A percentile compares a stretch with the other conserved stretches of the same genome.
Conservation (phyloP, 768 basidiomycete genomes). For the Xerocomus potaroensis region DNA sequence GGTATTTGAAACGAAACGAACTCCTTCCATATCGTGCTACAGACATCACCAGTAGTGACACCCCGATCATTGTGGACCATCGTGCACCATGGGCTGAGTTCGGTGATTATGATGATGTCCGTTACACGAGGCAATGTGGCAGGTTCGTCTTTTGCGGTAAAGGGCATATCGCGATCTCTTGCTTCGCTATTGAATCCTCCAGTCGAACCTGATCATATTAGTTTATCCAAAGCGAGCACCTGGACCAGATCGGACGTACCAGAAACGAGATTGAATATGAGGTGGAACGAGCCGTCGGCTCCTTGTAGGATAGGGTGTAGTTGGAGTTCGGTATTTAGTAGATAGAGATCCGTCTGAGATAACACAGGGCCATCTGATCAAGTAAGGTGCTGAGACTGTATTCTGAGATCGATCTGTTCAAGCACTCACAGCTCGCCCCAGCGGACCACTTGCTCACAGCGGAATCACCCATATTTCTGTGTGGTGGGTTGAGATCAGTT, state of each 20-base stretch:
- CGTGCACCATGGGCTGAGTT: slow-evolving; percentile 74
- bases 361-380: slow-evolving; percentile 71
- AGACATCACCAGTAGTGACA: slow-evolving; percentile 76
- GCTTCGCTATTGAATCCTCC: slow-evolving; percentile 58
- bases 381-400: neutral
- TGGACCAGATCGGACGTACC: slow-evolving; percentile 37
- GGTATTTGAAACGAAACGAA: slow-evolving; percentile 39
- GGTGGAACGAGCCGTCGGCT: slow-evolving; percentile 45
- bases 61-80: slow-evolving; percentile 67
- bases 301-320: slow-evolving; percentile 69
- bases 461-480: slow-evolving; percentile 24
- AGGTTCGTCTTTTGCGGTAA: slow-evolving; percentile 53
- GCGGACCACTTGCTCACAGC: slow-evolving; percentile 33
- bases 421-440: slow-evolving; percentile 34
- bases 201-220: slow-evolving; percentile 44
- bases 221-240: neutral
- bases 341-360: slow-evolving; percentile 76
- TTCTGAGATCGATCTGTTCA: neutral
- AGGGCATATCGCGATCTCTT: slow-evolving; percentile 55
- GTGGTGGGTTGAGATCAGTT: neutral
- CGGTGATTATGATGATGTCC: slow-evolving; percentile 55
- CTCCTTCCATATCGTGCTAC: slow-evolving; percentile 71
- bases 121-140: slow-evolving; percentile 65
- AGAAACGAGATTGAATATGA: slow-evolving; percentile 67
- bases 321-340: slow-evolving; percentile 65